Evolutionary conservation across 1,284 basidiomycete genomes (phyloP), one percentile per base, ranked within the genome.

Genomic region (Tranzscheliella williamsii): DNA sequence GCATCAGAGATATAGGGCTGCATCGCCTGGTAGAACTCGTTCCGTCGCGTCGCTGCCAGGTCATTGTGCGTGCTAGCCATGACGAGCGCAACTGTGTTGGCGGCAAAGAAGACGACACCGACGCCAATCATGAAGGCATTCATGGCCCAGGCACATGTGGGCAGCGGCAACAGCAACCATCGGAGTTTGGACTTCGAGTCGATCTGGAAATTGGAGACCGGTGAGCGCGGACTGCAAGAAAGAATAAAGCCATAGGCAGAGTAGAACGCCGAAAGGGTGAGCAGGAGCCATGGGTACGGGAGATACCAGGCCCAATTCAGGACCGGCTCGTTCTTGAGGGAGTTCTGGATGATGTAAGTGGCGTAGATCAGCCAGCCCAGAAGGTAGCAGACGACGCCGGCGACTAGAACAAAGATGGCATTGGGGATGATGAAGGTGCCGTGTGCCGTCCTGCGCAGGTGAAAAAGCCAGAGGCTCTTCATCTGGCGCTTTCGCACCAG

Each of bases 181-280:
- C 46, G 22, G 5, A 36, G 37, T 12, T 21, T 42, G 8, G 32
- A 5, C 20, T 31, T 16, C 35, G 16, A 11, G 5, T 17, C 45
- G 15, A 18, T 26, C 41, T 5, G 35, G 34, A 31, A 50, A 41
- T 27, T 42, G 6, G 35, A 42, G 30, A 57, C 40, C 8, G 47
- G 54, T 9, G 54, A 51, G 4, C 47, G 42, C 4, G 54, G 54
- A 24, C 42, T 46, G 27, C 54, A 57, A 9, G 54, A 46, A 4
- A 57, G n/a, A 5, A 57, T 22, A 22, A 57, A 57, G 1, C 54
- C 36, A 21, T 57, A 57, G 13, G 24, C 23, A 21, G 33, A 6
- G 16, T 41, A 53, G 24, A 45, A 53, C 1, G 33, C 42, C 4
- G 22, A 22, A 12, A 46, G 15, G 4, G 13, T 29, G 4, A 53